Conservation (phyloP, 139 green algal species). For the Auxenochlorella pyrenoidosa region DNA sequence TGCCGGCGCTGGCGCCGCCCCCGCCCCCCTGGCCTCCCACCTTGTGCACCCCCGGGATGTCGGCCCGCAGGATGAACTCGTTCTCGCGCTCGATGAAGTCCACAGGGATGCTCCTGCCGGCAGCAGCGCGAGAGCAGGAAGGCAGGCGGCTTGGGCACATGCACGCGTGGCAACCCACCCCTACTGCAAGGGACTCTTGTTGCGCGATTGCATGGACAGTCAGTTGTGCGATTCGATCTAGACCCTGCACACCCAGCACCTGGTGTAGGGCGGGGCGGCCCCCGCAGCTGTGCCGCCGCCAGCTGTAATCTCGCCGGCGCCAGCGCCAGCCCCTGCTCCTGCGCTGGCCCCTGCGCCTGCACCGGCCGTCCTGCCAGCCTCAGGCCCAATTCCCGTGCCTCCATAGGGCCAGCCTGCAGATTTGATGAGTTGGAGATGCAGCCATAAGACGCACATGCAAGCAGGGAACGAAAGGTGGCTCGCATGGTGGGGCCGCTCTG, state of each 20-base stretch:
- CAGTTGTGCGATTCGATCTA: no score
- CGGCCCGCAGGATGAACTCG: conserved; percentile 35
- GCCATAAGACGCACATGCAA: no score
- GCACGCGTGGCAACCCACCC: background rate
- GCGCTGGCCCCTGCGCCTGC: background rate
- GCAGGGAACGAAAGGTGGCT: background rate
- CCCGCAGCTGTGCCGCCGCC: background rate
- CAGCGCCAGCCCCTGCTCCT: background rate
- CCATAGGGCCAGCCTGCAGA: conserved; percentile 6
- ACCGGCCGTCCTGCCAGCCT: background rate
- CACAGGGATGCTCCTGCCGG: conserved; percentile 28
- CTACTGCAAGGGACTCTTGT: no score
- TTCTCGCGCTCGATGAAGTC: conserved; percentile 32
- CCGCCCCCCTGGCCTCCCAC: background rate
- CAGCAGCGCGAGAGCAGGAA: background rate
- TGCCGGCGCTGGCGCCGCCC: no score
- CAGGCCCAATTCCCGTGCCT: background rate
- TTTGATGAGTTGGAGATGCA: background rate
- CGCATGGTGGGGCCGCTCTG: no score
- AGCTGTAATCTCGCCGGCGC: background rate
- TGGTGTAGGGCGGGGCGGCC: background rate
- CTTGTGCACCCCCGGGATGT: conserved; percentile 46
- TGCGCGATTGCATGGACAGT: no score
- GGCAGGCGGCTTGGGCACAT: background rate
- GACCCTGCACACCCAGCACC: no score